Conservation (phyloP, 108 stramenopile genomes). For the Cyclotella sp. region DNA sequence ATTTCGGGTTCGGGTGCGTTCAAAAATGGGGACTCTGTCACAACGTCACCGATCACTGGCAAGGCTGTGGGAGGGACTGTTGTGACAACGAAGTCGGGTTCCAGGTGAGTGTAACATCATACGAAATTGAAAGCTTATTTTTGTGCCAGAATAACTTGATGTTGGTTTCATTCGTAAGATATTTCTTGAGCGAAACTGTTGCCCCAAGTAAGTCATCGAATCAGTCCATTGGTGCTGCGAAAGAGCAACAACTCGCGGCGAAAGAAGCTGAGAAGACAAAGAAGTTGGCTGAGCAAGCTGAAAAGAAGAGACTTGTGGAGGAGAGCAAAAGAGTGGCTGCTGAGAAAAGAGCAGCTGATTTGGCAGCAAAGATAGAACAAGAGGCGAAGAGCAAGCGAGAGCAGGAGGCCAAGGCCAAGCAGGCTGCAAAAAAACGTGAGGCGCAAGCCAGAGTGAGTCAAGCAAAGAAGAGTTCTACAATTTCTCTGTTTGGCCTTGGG, state of each 20-base stretch:
- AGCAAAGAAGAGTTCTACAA: conserved; percentile 45
- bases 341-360: conserved; percentile 18
- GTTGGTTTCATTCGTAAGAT: conserved; percentile 10
- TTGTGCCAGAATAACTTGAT: background rate
- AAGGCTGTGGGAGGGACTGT: conserved; percentile 39
- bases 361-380: conserved; percentile 14
- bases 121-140: background rate
- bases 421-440: conserved; percentile 25
- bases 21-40: conserved; percentile 52
- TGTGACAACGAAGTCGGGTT: conserved; percentile 50
- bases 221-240: background rate
- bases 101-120: conserved; percentile 16
- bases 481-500: conserved; percentile 54
- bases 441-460: conserved; percentile 32
- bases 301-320: conserved; percentile 15
- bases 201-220: conserved; percentile 20
- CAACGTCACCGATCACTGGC: conserved; percentile 53
- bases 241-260: conserved; percentile 13
- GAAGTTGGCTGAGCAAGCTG: conserved; percentile 13
- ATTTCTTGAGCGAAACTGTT: conserved; percentile 49
- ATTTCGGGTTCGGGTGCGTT: conserved; percentile 45
- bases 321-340: conserved; percentile 13
- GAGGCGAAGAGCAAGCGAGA: conserved; percentile 32
- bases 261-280: conserved; percentile 13
- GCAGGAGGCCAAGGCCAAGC: conserved; percentile 27